Percentiles rank a stretch among this genome's conserved stretches.
Conservation (phyloP, 169 alveolate species). For the Neospora caninum region DNA sequence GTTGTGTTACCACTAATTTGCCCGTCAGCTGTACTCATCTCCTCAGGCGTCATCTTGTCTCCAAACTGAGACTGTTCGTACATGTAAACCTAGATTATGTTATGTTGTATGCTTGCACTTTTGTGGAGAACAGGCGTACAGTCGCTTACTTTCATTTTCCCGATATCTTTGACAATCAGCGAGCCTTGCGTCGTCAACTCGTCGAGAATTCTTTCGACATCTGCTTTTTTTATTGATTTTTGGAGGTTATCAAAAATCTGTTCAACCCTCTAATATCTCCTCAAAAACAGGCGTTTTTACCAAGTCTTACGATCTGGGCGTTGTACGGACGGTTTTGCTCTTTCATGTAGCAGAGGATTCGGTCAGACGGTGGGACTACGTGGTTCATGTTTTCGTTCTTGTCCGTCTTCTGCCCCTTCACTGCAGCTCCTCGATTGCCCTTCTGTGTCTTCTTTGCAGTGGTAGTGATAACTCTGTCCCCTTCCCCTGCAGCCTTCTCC, state of each 20-base stretch:
- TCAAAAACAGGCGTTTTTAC: background rate
- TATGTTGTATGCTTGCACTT: background rate
- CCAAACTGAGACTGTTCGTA: conserved; percentile 53
- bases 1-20: background rate
- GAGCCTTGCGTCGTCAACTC: conserved; percentile 48
- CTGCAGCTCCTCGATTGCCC: background rate
- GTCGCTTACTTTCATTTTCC: conserved; percentile 39
- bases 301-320: conserved; percentile 59
- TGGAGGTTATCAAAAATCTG: conserved; percentile 59
- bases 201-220: conserved; percentile 48
- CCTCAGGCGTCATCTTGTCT: background rate
- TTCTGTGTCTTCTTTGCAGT: background rate
- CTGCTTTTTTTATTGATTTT: conserved; percentile 37
- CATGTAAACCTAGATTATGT: conserved; percentile 59
- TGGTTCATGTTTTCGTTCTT: background rate
- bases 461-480: no score
- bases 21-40: background rate
- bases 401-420: background rate
- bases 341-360: conserved; percentile 45
- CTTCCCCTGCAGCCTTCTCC: no score
- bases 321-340: conserved; percentile 65
- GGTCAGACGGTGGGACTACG: background rate
- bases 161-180: conserved; percentile 57
- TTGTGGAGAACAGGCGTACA: background rate
- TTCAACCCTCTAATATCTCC: background rate